Evolutionary conservation across 805 yeast species (phyloP), one percentile per base, ranked within the genome.

Genomic region (Yarrowia sp.): DNA sequence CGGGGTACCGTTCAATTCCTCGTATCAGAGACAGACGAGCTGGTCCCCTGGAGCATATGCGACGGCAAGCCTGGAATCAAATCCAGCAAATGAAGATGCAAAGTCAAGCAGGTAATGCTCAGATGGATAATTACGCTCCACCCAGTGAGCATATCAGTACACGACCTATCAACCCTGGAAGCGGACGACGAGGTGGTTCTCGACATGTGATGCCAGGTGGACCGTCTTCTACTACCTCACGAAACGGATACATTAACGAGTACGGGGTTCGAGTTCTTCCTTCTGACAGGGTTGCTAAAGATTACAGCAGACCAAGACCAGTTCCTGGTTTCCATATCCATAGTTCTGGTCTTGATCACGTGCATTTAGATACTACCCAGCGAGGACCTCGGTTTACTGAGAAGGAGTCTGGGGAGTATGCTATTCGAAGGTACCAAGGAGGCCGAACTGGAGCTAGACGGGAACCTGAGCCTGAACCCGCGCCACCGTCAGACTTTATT

Each of bases 261-360:
- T 58, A 58, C 33, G 64, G 64, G 12, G 64, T 58, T n/a, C 64
- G 64, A 14, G 44, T 58, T 43, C 43, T 58, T 3, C 50, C 64
- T 7, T 58, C 64, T 6, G 64, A 58, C 33, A 43, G 33, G 4
- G 64, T 58, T 30, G 42, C 38, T 38, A 24, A n/a, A 6, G 17
- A 55, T 5, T 9, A 9, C 17, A 40, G 12, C 36, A 10, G 9
- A 13, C 34, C 6, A 14, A 20, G n/a, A 14, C 15, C 19, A 14
- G 58, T 3, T 52, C 14, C 43, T 19, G 43, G 58, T 7, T 30
- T 52, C 12, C 46, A 39, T 24, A 30, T 55, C 15, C 61, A 38
- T 3, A 17, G 40, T 19, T 43, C 43, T 13, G 58, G 9, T 3
- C 6, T 40, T 15, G 30, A 42, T 6, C 38, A 40, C 9, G 47